These are phyloP conservation scores for Penicillium mononematosum DNA, from an alignment of 495 filamentous ascomycete species.

Conservation along the genomic window DNA sequence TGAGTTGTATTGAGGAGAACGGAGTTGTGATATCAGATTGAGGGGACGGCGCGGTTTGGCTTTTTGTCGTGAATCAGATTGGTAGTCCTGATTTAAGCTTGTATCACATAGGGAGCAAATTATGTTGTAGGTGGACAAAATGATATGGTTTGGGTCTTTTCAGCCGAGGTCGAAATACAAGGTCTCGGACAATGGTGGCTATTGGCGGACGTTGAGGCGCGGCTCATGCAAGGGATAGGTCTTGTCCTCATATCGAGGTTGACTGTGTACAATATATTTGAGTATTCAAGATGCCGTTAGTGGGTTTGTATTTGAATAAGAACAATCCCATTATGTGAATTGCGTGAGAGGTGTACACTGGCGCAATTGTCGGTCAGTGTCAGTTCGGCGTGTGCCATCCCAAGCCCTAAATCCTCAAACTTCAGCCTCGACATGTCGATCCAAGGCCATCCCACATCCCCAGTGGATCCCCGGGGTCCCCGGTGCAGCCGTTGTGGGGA, in stretches of 20 bases:
- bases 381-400: not conserved
- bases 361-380: not conserved
- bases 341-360: not conserved
- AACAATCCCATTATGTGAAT: not conserved
- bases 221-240: conserved; percentile 3
- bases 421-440: not conserved
- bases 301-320: not conserved
- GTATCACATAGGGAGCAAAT: not conserved
- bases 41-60: not conserved
- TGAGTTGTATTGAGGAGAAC: not conserved
- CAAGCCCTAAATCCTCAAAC: conserved; percentile 2
- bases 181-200: not conserved
- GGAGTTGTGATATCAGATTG: conserved; percentile 5
- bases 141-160: not conserved
- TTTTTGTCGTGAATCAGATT: not conserved
- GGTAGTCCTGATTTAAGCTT: not conserved
- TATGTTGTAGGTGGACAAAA: not conserved
- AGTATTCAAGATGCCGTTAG: not conserved
- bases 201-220: not conserved
- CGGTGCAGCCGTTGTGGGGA: conserved; percentile 2
- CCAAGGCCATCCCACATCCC: not conserved
- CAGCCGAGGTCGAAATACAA: not conserved
- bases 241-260: not conserved
- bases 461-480: not conserved
- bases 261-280: not conserved